These are phyloP conservation scores for Chaetomidium leptoderma DNA, from an alignment of 495 filamentous ascomycete species.

Conservation along the genomic window DNA sequence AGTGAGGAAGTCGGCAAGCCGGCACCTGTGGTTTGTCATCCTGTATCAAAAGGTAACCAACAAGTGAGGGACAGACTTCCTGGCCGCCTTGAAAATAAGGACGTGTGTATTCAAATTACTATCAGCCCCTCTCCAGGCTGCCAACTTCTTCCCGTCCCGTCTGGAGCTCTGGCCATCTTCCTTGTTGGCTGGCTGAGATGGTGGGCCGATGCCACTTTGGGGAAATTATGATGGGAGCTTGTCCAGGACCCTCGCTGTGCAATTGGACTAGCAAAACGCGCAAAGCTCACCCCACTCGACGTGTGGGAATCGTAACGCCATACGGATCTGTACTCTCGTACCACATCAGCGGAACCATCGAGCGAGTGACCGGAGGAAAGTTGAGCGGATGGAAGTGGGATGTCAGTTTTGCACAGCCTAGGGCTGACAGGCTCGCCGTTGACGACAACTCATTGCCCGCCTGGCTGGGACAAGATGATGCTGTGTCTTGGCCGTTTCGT, in stretches of 20 bases:
- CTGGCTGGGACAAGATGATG: neutral
- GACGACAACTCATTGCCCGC: neutral
- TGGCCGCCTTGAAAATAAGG: neutral
- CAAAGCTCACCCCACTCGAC: slow-evolving; percentile 7
- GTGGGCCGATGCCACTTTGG: slow-evolving; percentile 26
- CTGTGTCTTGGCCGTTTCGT: neutral
- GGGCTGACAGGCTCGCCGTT: neutral
- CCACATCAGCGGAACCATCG: too few relatives aligned
- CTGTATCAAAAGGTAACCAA: too few relatives aligned
- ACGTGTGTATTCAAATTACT: neutral
- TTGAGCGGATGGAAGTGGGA: neutral
- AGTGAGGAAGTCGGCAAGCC: neutral
- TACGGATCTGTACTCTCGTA: neutral
- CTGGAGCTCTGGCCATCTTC: slow-evolving; percentile 9
- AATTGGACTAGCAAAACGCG: slow-evolving; percentile 7
- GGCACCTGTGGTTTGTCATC: neutral
- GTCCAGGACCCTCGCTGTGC: slow-evolving; percentile 9
- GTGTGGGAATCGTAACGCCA: neutral
- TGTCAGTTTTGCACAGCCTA: slow-evolving; percentile 4
- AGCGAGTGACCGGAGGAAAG: too few relatives aligned
- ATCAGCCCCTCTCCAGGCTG: slow-evolving; percentile 1
- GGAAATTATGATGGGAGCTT: slow-evolving; percentile 29
- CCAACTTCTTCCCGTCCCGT: neutral
- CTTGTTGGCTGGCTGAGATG: neutral
- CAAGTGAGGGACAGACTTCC: too few relatives aligned